phyloP scores from a whole-genome alignment of 179 eudicot species.

The Actinidia arguta region DNA sequence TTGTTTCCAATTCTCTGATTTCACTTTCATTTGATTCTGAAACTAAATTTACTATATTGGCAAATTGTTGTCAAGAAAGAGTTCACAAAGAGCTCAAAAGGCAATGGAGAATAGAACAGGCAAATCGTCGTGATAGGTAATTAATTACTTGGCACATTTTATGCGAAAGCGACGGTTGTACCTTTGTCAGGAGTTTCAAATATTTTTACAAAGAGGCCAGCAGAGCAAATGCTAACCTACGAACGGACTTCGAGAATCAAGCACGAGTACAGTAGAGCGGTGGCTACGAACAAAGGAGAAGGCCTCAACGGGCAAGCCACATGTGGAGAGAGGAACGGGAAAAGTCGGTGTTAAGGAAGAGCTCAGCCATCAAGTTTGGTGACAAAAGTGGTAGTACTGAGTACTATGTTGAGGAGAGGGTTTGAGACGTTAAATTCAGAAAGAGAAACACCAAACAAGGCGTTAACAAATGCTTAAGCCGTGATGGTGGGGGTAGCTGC shows the following conservation, averaged over 20 bases:
- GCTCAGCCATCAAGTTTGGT: neutral
- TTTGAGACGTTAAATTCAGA: neutral
- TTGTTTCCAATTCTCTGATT: no score
- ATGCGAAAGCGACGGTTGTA: no score
- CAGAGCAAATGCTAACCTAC: no score
- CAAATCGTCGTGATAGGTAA: no score
- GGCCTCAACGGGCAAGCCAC: neutral
- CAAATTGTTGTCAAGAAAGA: no score
- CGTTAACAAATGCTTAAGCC: neutral
- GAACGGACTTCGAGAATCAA: neutral
- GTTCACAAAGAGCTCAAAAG: no score
- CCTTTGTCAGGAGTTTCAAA: no score
- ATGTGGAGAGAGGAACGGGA: neutral
- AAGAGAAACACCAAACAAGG: neutral
- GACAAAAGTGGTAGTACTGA: neutral
- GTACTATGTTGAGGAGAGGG: neutral
- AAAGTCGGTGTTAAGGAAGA: neutral
- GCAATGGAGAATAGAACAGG: no score
- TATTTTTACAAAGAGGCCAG: no score
- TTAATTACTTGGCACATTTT: no score
- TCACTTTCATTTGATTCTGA: no score
- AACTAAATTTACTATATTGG: no score
- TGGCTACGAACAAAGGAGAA: neutral
- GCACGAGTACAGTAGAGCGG: neutral
- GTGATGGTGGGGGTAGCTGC: neutral